phyloP scores from a whole-genome alignment of 805 yeast species.

The Cyberlindnera suaveolens region DNA sequence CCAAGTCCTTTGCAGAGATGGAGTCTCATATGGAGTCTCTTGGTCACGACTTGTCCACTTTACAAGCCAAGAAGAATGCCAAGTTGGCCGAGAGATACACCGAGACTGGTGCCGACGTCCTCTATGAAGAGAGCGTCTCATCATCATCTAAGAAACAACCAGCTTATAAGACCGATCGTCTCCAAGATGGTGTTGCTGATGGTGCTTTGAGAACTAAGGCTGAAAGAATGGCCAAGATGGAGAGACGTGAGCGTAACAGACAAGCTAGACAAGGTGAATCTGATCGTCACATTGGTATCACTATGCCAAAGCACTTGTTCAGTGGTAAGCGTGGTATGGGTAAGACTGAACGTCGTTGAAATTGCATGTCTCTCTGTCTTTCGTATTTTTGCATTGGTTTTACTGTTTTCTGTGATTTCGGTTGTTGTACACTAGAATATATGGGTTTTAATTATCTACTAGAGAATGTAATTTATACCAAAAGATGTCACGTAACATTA shows the following conservation, averaged over 20 bases:
- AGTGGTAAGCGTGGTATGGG: conserved; percentile 97
- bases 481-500: too few relatives aligned
- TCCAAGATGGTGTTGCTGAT: conserved; percentile 80
- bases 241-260: conserved; percentile 91
- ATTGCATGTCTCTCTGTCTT: background rate
- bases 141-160: conserved; percentile 24
- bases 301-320: conserved; percentile 90
- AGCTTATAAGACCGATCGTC: conserved; percentile 65
- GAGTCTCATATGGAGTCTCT: conserved; percentile 84
- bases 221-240: conserved; percentile 78
- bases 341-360: conserved; percentile 80
- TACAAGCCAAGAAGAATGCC: conserved; percentile 46
- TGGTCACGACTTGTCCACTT: conserved; percentile 77
- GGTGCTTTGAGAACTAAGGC: conserved; percentile 78
- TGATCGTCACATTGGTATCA: conserved; percentile 83
- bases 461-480: too few relatives aligned
- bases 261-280: conserved; percentile 92
- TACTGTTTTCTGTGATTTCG: conserved; percentile 1
- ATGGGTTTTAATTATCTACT: background rate
- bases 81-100: conserved; percentile 35
- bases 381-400: background rate
- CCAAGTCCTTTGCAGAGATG: conserved; percentile 70
- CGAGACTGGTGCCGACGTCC: conserved; percentile 67
- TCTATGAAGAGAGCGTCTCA: conserved; percentile 18
- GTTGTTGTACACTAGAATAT: conserved; percentile 1